Evolutionary conservation across 768 basidiomycete species (phyloP), one percentile per base, ranked within the genome.

Genomic region (Tricholoma matsutake): DNA sequence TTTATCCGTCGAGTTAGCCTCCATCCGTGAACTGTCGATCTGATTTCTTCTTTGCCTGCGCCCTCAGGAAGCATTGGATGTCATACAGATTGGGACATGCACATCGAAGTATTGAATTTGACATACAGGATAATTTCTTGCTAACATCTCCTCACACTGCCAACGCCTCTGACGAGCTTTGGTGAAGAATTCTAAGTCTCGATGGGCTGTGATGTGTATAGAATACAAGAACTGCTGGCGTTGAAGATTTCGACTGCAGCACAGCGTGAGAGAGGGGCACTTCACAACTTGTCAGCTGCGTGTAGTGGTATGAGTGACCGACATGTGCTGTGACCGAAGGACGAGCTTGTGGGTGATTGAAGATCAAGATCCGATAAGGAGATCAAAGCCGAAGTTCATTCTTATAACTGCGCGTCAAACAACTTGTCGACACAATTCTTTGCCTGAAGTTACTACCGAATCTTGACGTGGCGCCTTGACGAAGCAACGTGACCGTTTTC

Each of bases 51-150:
- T 57, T 91, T 90, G 8, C 94, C 95, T 1, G 84, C 75, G 75
- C 96, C 95, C 4, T 94, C 86, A 0, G 88, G 89, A 66, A 96
- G 96, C 95, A 96, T 96, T 1, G 89, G 87, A 89, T 93, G 62
- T 31, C 10, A 8, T 8, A n/a, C 31, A 9, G 16, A 6, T 52
- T 18, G 18, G 16, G 13, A 31, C n/a, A 31, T 52, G 8, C 13
- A n/a, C 11, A 52, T 28, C 14, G 16, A 32, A 18, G 51, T 29
- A 28, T 32, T 31, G 16, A 4, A 32, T n/a, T 6, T 25, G 56
- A 73, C 85, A 41, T 58, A 90, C 91, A 29, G 86, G 80, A 64
- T 85, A 90, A 60, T 73, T 83, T 66, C 83, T 80, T 3, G 81
- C 85, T 4, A 92, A 67, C 18, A 95, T 81, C 67, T 89, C 76